Conservation (phyloP, 2,329 filamentous ascomycete genomes). For the Pezicula carpinea region DNA sequence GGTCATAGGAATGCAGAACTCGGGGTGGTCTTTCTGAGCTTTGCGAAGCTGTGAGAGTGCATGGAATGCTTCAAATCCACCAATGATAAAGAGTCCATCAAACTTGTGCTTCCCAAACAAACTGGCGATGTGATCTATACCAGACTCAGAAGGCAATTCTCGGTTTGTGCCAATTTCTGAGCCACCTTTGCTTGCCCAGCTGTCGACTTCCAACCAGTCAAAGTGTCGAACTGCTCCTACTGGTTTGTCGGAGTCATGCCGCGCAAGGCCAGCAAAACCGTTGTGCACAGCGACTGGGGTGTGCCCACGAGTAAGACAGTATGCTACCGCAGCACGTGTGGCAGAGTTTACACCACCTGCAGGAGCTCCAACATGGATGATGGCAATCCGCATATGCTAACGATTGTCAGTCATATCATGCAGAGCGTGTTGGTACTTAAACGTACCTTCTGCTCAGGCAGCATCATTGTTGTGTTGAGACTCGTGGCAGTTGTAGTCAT, state of each 20-base stretch:
- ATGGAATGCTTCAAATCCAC: slow-evolving; percentile 96
- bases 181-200: slow-evolving; percentile 93
- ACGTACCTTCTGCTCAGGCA: slow-evolving; percentile 67
- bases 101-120: slow-evolving; percentile 85
- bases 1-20: slow-evolving; percentile 88
- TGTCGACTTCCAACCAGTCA: slow-evolving; percentile 88
- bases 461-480: slow-evolving; percentile 57
- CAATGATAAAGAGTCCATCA: slow-evolving; percentile 86
- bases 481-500: slow-evolving; percentile 84
- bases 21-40: slow-evolving; percentile 71
- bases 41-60: slow-evolving; percentile 82
- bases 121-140: slow-evolving; percentile 76
- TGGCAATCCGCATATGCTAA: slow-evolving; percentile 85
- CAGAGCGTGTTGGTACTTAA: neutral
- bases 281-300: slow-evolving; percentile 92
- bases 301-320: slow-evolving; percentile 89
- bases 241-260: slow-evolving; percentile 83
- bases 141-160: slow-evolving; percentile 78
- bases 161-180: slow-evolving; percentile 98
- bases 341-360: slow-evolving; percentile 98
- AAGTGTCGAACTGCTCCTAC: slow-evolving; percentile 79
- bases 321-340: slow-evolving; percentile 86
- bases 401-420: slow-evolving; percentile 24
- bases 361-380: slow-evolving; percentile 94
- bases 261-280: slow-evolving; percentile 87